phyloP scores from a whole-genome alignment of 2,329 filamentous ascomycete species.

The Fusarium anguioides region DNA sequence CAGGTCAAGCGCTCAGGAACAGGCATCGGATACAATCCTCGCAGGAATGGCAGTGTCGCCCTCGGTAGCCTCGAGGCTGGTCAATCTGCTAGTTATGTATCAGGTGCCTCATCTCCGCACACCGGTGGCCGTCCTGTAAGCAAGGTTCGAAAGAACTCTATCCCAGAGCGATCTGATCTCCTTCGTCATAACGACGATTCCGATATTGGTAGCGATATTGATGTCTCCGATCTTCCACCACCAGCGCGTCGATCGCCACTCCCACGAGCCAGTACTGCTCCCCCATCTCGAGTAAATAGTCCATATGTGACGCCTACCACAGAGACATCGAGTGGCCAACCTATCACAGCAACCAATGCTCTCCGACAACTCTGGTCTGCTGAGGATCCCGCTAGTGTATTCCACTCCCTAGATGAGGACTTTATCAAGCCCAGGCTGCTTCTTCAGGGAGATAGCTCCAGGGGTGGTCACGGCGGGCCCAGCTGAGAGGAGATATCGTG shows the following conservation, averaged over 20 bases:
- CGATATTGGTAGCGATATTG: conserved; percentile 72
- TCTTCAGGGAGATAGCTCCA: conserved; percentile 71
- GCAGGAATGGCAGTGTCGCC: conserved; percentile 70
- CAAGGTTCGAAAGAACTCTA: conserved; percentile 64
- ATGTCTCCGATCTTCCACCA: conserved; percentile 74
- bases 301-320: conserved; percentile 47
- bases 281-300: conserved; percentile 44
- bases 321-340: conserved; percentile 48
- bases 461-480: conserved; percentile 45
- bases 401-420: conserved; percentile 92
- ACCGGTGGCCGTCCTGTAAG: conserved; percentile 57
- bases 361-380: conserved; percentile 84
- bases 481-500: conserved; percentile 24
- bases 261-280: conserved; percentile 43
- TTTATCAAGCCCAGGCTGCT: conserved; percentile 94
- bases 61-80: conserved; percentile 62
- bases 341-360: conserved; percentile 78
- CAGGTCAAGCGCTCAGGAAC: conserved; percentile 84
- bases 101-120: conserved; percentile 64
- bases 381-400: conserved; percentile 90
- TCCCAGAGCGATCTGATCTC: conserved; percentile 66
- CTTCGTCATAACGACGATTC: conserved; percentile 64
- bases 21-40: conserved; percentile 81
- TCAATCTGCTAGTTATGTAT: conserved; percentile 61
- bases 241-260: conserved; percentile 62